A percentile compares a stretch with the other conserved stretches of the same genome.
These are phyloP conservation scores for Inosperma sp. DNA, from an alignment of 768 basidiomycete genomes.

Conservation along the genomic window DNA sequence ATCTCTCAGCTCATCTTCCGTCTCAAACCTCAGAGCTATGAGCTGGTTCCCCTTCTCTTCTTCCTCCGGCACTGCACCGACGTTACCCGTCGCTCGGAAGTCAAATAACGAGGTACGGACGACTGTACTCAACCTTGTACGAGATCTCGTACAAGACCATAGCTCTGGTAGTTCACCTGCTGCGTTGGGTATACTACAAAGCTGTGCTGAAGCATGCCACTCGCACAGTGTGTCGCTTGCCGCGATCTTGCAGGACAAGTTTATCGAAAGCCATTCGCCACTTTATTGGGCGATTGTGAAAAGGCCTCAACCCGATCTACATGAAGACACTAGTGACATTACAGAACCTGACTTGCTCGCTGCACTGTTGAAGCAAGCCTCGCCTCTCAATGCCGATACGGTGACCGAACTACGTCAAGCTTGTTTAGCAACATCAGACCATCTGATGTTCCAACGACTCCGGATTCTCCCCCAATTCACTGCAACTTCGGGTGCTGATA, in stretches of 20 bases:
- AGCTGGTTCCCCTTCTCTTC: slow-evolving; percentile 32
- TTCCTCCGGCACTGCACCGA: slow-evolving; percentile 24
- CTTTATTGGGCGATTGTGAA: slow-evolving; percentile 75
- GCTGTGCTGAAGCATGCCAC: slow-evolving; percentile 59
- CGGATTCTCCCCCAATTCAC: slow-evolving; percentile 48
- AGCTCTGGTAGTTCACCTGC: slow-evolving; percentile 29
- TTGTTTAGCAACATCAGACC: slow-evolving; percentile 59
- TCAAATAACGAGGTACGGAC: slow-evolving; percentile 42
- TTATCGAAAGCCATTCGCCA: slow-evolving; percentile 63
- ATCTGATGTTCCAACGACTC: slow-evolving; percentile 54
- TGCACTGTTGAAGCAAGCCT: slow-evolving; percentile 47
- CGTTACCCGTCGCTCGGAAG: slow-evolving; percentile 21
- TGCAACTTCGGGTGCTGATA: slow-evolving; percentile 48
- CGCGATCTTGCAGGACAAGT: slow-evolving; percentile 56
- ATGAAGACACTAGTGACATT: slow-evolving; percentile 14
- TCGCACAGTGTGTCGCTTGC: slow-evolving; percentile 49
- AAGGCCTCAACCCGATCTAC: slow-evolving; percentile 30
- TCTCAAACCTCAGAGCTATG: slow-evolving; percentile 21
- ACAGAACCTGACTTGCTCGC: slow-evolving; percentile 41
- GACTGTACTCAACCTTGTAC: slow-evolving; percentile 50
- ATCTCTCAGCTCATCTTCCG: slow-evolving; percentile 17
- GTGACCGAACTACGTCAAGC: slow-evolving; percentile 60
- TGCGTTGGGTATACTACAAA: slow-evolving; percentile 47
- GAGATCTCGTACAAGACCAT: slow-evolving; percentile 47
- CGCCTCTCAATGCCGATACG: slow-evolving; percentile 38